A percentile compares a stretch with the other conserved stretches of the same genome.
phyloP scores from a whole-genome alignment of 106 monocot species.

The Posidonia australis region DNA sequence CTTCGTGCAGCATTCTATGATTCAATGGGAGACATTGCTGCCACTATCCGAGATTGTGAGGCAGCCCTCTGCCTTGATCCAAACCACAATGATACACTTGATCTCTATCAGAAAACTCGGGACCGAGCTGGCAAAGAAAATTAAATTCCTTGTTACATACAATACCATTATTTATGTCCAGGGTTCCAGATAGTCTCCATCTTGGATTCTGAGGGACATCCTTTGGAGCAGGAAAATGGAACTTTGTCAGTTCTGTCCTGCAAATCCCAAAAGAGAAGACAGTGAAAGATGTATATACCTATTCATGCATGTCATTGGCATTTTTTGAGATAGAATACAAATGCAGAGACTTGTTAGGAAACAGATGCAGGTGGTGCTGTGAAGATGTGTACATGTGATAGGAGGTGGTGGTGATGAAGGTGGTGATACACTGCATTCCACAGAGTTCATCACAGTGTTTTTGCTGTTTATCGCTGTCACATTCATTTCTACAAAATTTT shows the following conservation, averaged over 20 bases:
- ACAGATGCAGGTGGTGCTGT: neutral
- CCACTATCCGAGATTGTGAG: slow-evolving; percentile 65
- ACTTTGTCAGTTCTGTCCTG: neutral
- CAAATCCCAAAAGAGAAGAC: neutral
- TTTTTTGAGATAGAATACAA: neutral
- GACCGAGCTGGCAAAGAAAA: slow-evolving; percentile 15
- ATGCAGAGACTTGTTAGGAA: neutral
- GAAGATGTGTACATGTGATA: neutral
- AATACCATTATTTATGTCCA: neutral
- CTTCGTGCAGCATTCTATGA: slow-evolving; percentile 91
- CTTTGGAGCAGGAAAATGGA: neutral
- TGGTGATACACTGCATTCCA: neutral
- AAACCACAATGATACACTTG: slow-evolving; percentile 56
- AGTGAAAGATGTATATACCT: neutral
- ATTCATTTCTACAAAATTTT: neutral
- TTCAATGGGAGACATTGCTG: slow-evolving; percentile 45
- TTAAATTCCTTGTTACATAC: neutral
- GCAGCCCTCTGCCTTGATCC: slow-evolving; percentile 91
- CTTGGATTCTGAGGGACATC: neutral
- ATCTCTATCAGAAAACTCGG: slow-evolving; percentile 55
- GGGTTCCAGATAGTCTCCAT: neutral
- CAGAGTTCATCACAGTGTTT: neutral
- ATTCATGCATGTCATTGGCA: neutral
- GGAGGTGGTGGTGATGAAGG: neutral
- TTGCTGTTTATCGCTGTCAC: neutral